Conservation (phyloP, 2,329 filamentous ascomycete genomes). For the Ophiosphaerella herpotricha region DNA sequence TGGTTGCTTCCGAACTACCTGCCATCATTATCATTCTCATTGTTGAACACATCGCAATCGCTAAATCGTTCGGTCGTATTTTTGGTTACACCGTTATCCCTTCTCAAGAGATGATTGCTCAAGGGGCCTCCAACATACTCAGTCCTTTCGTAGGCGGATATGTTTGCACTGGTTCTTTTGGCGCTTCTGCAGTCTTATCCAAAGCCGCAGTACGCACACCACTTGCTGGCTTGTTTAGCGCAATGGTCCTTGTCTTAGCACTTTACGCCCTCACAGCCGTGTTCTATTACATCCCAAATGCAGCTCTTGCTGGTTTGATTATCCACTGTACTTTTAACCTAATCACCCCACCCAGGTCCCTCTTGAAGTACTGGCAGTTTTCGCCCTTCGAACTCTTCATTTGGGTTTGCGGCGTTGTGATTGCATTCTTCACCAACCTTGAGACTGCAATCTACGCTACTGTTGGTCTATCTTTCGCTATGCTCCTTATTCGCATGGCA, state of each 20-base stretch:
- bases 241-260: constrained; percentile 78
- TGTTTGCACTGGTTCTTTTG: constrained; percentile 90
- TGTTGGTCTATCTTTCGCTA: constrained; percentile 71
- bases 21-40: constrained; percentile 86
- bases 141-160: constrained; percentile 88
- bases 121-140: constrained; percentile 83
- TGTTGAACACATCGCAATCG: constrained; percentile 93
- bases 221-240: constrained; percentile 84
- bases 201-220: constrained; percentile 92
- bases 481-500: constrained; percentile 72
- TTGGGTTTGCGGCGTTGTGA: constrained; percentile 86
- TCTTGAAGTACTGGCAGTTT: constrained; percentile 92
- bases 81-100: constrained; percentile 94
- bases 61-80: constrained; percentile 88
- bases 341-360: constrained; percentile 82
- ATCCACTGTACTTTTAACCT: constrained; percentile 91
- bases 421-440: constrained; percentile 82
- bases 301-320: constrained; percentile 81
- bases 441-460: constrained; percentile 90
- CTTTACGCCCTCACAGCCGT: constrained; percentile 84
- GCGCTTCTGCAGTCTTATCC: constrained; percentile 89
- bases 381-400: constrained; percentile 86
- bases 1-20: constrained; percentile 73
- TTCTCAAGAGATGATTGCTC: constrained; percentile 91
- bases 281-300: constrained; percentile 88